A percentile compares a stretch with the other conserved stretches of the same genome.
Conservation (phyloP, 2,329 filamentous ascomycete species). For the Aspergillus felis region DNA sequence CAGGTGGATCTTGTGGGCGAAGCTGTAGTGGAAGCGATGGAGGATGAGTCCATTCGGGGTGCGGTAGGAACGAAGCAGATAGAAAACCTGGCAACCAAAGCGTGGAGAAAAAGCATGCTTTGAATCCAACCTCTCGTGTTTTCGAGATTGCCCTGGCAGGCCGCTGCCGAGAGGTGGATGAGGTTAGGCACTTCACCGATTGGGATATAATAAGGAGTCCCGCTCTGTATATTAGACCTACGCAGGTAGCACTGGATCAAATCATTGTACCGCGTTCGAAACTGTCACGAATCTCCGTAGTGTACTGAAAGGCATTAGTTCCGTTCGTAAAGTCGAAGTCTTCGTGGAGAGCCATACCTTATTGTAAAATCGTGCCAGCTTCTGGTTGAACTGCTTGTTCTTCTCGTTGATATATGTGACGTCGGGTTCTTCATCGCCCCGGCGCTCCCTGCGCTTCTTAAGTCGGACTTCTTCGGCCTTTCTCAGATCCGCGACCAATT, state of each 20-base stretch:
- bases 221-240: conserved; percentile 16
- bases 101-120: conserved; percentile 88
- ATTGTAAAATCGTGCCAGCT: conserved; percentile 92
- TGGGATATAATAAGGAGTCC: conserved; percentile 13
- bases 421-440: conserved; percentile 80
- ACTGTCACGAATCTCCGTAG: conserved; percentile 90
- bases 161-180: conserved; percentile 1
- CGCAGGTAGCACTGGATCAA: conserved; percentile 43
- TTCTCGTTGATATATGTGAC: conserved; percentile 99
- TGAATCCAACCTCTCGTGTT: conserved; percentile 39
- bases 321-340: background rate
- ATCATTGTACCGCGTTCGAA: conserved; percentile 98
- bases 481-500: conserved; percentile 77
- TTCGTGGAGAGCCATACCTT: conserved; percentile 50
- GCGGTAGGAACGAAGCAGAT: conserved; percentile 75
- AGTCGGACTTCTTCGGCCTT: conserved; percentile 83
- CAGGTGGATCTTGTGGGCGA: conserved; percentile 84
- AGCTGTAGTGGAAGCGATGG: conserved; percentile 82
- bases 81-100: conserved; percentile 72
- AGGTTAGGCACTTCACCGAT: conserved; percentile 1
- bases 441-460: conserved; percentile 80
- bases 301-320: conserved; percentile 58
- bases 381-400: conserved; percentile 99
- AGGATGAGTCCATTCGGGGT: conserved; percentile 68
- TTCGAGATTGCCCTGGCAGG: conserved; percentile 2